Conservation (phyloP, 148 eudicot genomes). For the Gaultheria prostrata region DNA sequence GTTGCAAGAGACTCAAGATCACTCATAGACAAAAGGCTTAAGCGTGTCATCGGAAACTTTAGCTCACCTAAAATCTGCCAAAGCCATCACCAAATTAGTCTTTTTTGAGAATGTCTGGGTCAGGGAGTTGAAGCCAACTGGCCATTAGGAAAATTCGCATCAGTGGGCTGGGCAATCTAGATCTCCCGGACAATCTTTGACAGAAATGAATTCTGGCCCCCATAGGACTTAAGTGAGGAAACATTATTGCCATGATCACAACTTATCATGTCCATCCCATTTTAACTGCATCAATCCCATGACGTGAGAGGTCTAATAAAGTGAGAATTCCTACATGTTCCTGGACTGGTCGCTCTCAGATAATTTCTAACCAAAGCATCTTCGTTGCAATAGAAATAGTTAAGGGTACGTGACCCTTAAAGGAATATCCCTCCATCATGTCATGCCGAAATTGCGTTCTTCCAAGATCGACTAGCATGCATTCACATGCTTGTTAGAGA, state of each 20-base stretch:
- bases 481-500: neutral
- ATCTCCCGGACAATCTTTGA: neutral
- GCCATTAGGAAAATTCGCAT: neutral
- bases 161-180: neutral
- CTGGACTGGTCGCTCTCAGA: neutral
- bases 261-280: neutral
- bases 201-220: slow-evolving; percentile 4
- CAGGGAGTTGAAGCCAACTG: neutral
- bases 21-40: neutral
- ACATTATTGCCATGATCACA: neutral
- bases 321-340: neutral
- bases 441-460: neutral
- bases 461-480: neutral
- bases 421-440: neutral
- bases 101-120: neutral
- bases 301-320: neutral
- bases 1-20: neutral
- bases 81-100: neutral
- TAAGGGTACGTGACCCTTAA: neutral
- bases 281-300: neutral
- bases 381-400: neutral
- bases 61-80: neutral
- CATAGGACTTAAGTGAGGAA: neutral
- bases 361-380: neutral
- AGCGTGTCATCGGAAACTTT: neutral